Base-by-base conservation (phyloP, 2,329 filamentous ascomycete species). In the Fusarium nygamai region DNA sequence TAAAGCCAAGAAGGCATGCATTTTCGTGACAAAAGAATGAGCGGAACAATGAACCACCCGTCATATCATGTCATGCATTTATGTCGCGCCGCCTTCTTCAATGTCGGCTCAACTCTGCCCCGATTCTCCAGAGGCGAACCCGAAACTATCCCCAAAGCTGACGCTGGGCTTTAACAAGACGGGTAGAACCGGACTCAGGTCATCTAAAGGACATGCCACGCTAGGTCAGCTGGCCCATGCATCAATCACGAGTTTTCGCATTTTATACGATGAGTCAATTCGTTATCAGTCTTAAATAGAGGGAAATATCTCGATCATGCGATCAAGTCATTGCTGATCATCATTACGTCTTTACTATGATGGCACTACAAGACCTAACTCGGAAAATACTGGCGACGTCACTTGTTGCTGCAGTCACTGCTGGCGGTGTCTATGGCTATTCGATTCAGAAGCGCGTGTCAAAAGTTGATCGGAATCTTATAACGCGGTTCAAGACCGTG, bases 351-450 rank as follows among this genome's bases (percentile, higher is more conserved):
- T 48, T 12, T n/a, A 16, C 20, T 27, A 39, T 5, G 17, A 78
- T 78, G 74, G 50, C 63, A 17, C n/a, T 69, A 14, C 67, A 58
- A 57, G 73, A 46, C 3, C 8, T 75, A n/a, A 64, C 71, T 6
- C 57, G 58, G 34, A 76, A 64, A 44, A 61, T 76, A 61, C 9
- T 78, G 2, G 41, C 58, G 14, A 71, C 75, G 2, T 76, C 76
- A 2, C 29, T 74, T 6, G 36, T 67, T 22, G 64, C 61, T 6
- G 60, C 33, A 8, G 53, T 76, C 13, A 62, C 64, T 13, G 62
- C 51, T 24, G 72, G 72, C n/a, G 64, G 76, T 13, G 47, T 60
- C 11, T 77, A 75, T 34, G 61, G 64, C 17, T 76, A 73, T 56
- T 61, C 64, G 20, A 60, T 79, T 8, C 65, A 69, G 4, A 73